phyloP scores from a whole-genome alignment of 2,329 filamentous ascomycete species.

The Neobulgaria alba region DNA sequence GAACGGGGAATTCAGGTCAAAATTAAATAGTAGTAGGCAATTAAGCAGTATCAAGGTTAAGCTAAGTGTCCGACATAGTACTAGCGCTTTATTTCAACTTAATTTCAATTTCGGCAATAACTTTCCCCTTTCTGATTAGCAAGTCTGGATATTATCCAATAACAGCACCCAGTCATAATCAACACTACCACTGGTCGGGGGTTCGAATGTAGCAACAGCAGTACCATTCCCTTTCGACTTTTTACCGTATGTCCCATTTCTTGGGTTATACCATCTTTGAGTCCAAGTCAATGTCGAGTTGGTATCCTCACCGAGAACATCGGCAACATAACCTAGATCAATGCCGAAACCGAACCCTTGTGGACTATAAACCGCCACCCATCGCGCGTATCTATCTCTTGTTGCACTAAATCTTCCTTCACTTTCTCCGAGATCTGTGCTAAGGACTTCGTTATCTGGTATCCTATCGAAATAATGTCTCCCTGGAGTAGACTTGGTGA shows the following conservation, averaged over 20 bases:
- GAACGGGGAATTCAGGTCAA: no score
- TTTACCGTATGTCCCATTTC: neutral
- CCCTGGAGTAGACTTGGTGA: neutral
- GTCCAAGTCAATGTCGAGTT: neutral
- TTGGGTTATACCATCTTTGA: neutral
- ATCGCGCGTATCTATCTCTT: neutral
- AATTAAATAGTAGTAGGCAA: no score
- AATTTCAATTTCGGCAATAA: no score
- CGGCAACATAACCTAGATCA: neutral
- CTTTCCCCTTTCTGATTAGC: no score
- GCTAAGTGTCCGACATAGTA: no score
- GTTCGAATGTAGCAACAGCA: neutral
- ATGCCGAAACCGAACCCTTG: neutral
- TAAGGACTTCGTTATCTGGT: neutral
- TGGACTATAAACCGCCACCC: neutral
- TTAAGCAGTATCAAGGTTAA: no score
- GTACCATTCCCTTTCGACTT: neutral
- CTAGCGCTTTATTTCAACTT: no score
- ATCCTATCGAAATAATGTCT: neutral
- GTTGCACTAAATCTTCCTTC: neutral
- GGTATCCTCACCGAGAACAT: neutral
- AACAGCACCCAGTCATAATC: neutral
- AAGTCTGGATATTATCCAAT: neutral
- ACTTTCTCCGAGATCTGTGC: neutral
- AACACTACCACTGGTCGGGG: neutral